Conservation (phyloP, 2,329 filamentous ascomycete species). For the Pseudophaeomoniella oleicola region DNA sequence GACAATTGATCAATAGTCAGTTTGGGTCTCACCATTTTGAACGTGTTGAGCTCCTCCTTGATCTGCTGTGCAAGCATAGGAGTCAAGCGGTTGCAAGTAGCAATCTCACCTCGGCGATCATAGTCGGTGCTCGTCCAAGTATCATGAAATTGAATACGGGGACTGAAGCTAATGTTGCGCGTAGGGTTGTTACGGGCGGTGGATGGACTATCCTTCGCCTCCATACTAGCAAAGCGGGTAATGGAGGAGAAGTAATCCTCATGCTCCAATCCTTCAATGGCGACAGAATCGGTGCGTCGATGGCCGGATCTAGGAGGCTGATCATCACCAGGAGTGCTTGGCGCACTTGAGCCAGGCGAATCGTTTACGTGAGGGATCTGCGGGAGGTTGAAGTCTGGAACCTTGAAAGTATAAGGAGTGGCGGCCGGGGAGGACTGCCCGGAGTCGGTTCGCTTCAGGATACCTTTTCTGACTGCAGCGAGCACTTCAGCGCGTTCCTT, state of each 20-base stretch:
- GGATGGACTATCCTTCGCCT: slow-evolving; percentile 56
- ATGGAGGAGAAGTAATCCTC: slow-evolving; percentile 78
- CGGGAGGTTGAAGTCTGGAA: slow-evolving; percentile 42
- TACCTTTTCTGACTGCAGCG: slow-evolving; percentile 86
- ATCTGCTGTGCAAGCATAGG: slow-evolving; percentile 97
- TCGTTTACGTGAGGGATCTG: slow-evolving; percentile 52
- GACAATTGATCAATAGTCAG: slow-evolving; percentile 21
- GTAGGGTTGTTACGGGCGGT: slow-evolving; percentile 57
- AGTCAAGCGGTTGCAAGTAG: slow-evolving; percentile 93
- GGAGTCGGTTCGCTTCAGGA: slow-evolving; percentile 65
- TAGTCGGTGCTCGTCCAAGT: slow-evolving; percentile 95
- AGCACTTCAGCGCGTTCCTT: slow-evolving; percentile 82
- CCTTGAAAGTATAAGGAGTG: slow-evolving; percentile 42
- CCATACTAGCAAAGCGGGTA: slow-evolving; percentile 52
- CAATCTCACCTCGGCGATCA: slow-evolving; percentile 87
- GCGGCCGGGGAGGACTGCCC: slow-evolving; percentile 45
- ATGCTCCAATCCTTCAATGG: slow-evolving; percentile 73
- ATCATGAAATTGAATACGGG: slow-evolving; percentile 85
- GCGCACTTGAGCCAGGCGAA: slow-evolving; percentile 71
- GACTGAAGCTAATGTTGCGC: slow-evolving; percentile 62
- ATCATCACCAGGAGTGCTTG: slow-evolving; percentile 76
- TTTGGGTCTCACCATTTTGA: slow-evolving; percentile 76
- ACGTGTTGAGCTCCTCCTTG: slow-evolving; percentile 97
- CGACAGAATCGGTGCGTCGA: slow-evolving; percentile 52
- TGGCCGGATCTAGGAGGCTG: slow-evolving; percentile 41